Conservation (phyloP, 2,329 filamentous ascomycete species). For the Aureobasidium pullulans region DNA sequence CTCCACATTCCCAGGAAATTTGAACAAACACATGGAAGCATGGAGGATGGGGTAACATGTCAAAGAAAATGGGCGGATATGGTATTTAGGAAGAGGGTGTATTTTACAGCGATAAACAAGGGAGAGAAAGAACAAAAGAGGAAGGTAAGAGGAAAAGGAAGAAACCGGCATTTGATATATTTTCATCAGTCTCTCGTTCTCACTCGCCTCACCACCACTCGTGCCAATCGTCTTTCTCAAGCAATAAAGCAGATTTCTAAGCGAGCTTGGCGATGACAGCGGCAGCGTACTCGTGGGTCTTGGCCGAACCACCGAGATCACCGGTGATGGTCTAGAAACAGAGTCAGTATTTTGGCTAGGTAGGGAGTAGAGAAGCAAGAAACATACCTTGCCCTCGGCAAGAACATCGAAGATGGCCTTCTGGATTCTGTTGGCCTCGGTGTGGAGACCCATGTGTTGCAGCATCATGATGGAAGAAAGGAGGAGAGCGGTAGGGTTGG, state of each 20-base stretch:
- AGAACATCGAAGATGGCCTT: slow-evolving; percentile 91
- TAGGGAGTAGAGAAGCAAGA: not conserved
- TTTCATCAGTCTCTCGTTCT: slow-evolving; percentile 10
- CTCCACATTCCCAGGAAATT: slow-evolving; percentile 2
- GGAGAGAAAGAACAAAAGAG: not conserved
- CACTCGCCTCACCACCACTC: slow-evolving; percentile 1
- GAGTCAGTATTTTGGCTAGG: not conserved
- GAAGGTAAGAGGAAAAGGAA: not conserved
- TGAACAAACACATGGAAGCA: not conserved
- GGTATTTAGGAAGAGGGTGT: slow-evolving; percentile 1
- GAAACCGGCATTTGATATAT: not conserved
- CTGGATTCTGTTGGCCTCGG: slow-evolving; percentile 83
- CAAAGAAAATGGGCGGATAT: not conserved
- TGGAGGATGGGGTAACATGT: not conserved
- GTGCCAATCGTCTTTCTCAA: slow-evolving; percentile 1
- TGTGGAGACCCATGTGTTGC: slow-evolving; percentile 88
- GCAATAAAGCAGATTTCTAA: slow-evolving; percentile 18
- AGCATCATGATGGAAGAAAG: slow-evolving; percentile 99
- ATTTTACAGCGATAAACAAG: slow-evolving; percentile 4
- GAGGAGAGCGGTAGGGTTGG: slow-evolving; percentile 93
- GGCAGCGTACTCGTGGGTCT: slow-evolving; percentile 87
- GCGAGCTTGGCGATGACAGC: slow-evolving; percentile 70
- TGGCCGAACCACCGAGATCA: slow-evolving; percentile 91
- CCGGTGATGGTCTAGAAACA: slow-evolving; percentile 64
- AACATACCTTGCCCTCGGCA: slow-evolving; percentile 77